Evolutionary conservation across 768 basidiomycete species (phyloP).

Genomic region (Lentinula lateritia): DNA sequence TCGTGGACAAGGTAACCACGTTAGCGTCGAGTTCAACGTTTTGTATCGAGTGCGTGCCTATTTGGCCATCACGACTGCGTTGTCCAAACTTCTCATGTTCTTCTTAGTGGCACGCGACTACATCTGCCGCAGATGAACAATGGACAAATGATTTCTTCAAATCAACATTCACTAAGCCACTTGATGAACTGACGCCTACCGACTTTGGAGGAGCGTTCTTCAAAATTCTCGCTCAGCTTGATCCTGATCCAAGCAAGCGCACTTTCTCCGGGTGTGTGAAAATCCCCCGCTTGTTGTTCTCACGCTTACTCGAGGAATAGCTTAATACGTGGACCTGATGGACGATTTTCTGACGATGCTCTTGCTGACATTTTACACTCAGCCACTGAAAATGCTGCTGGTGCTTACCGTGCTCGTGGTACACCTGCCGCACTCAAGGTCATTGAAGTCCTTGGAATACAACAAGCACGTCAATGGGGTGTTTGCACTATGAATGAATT

Average conservation of each 20-base stretch:
- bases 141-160: constrained; percentile 51
- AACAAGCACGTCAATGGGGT: constrained; percentile 64
- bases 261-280: constrained; percentile 44
- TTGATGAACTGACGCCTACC: constrained; percentile 24
- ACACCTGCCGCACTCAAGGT: constrained; percentile 60
- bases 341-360: constrained; percentile 59
- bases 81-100: too few relatives aligned
- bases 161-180: constrained; percentile 28
- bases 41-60: constrained; percentile 31
- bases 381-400: constrained; percentile 53
- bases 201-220: constrained; percentile 33
- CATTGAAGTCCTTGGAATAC: constrained; percentile 66
- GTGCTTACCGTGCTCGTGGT: constrained; percentile 64
- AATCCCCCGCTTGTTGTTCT: too few relatives aligned
- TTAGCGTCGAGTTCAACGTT: constrained; percentile 65
- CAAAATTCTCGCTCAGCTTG: constrained; percentile 19
- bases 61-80: too few relatives aligned
- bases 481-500: constrained; percentile 78
- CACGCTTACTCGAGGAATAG: constrained; percentile 20
- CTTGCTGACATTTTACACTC: constrained; percentile 58
- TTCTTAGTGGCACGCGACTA: constrained; percentile 57
- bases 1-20: constrained; percentile 60
- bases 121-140: constrained; percentile 46
- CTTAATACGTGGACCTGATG: constrained; percentile 41
- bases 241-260: constrained; percentile 40